Conservation (phyloP, 495 filamentous ascomycete genomes). For the Pseudevernia furfuracea region DNA sequence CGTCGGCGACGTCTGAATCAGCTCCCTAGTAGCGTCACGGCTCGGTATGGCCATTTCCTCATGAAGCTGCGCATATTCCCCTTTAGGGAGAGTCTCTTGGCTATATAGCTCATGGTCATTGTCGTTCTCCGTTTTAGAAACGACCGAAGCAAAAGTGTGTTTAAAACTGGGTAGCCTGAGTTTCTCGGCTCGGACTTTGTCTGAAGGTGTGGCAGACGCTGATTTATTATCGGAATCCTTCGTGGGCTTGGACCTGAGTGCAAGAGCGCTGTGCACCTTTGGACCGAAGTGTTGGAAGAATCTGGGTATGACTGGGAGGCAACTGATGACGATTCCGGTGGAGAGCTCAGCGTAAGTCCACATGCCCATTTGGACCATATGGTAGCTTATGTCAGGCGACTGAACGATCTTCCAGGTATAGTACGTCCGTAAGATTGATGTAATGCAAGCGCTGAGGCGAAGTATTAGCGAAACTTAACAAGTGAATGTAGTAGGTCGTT, state of each 20-base stretch:
- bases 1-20: neutral
- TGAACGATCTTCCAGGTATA: constrained; percentile 15
- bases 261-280: neutral
- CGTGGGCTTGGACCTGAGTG: neutral
- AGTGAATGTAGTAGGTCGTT: no score
- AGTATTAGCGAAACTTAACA: neutral
- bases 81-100: neutral
- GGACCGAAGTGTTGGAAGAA: constrained; percentile 20
- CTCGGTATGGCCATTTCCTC: neutral
- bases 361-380: constrained; percentile 9
- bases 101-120: neutral
- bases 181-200: neutral
- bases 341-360: constrained; percentile 19
- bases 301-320: constrained; percentile 19
- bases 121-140: neutral
- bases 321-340: constrained; percentile 17
- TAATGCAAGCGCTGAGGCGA: constrained; percentile 17
- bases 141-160: neutral
- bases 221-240: neutral
- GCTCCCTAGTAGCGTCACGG: neutral
- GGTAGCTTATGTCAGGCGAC: constrained; percentile 16
- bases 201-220: neutral
- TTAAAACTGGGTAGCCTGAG: neutral
- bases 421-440: constrained; percentile 18
- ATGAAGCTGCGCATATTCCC: neutral